phyloP scores from a whole-genome alignment of 192 early-diverging fungal species.

The Coemansia sp. region DNA sequence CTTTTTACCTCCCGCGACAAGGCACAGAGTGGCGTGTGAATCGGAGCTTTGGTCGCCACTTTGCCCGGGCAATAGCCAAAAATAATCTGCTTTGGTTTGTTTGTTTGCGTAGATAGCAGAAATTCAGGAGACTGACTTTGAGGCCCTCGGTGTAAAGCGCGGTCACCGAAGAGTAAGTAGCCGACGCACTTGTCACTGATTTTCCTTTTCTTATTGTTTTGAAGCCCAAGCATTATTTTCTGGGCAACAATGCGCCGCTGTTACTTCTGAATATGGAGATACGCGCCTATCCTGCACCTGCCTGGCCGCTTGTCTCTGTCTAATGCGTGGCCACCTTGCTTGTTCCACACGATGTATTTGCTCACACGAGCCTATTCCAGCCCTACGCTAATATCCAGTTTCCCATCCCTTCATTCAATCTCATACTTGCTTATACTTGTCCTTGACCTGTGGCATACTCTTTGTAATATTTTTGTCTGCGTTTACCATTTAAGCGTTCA shows the following conservation, averaged over 20 bases:
- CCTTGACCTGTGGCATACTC: too few relatives aligned
- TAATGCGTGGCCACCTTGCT: neutral
- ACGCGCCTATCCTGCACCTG: neutral
- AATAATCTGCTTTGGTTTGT: neutral
- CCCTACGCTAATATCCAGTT: neutral
- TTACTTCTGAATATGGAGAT: neutral
- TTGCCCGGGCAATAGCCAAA: neutral
- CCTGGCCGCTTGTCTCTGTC: neutral
- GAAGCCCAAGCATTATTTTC: neutral
- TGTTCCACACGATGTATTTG: neutral
- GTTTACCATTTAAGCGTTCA: too few relatives aligned
- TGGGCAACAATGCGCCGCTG: neutral
- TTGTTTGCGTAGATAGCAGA: constrained; percentile 34
- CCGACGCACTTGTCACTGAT: neutral
- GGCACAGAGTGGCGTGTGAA: neutral
- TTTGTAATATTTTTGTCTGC: too few relatives aligned
- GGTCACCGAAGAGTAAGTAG: constrained; percentile 49
- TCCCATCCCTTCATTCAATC: neutral
- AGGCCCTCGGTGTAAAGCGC: constrained; percentile 45
- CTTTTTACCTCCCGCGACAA: neutral
- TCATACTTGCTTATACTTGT: too few relatives aligned
- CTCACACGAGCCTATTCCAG: constrained; percentile 3
- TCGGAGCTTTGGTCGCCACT: neutral
- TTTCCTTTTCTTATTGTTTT: neutral
- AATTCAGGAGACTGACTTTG: constrained; percentile 49